Evolutionary conservation across 441 rosid species (phyloP), one percentile per base, ranked within the genome.

Genomic region (Raphanus hybrid): DNA sequence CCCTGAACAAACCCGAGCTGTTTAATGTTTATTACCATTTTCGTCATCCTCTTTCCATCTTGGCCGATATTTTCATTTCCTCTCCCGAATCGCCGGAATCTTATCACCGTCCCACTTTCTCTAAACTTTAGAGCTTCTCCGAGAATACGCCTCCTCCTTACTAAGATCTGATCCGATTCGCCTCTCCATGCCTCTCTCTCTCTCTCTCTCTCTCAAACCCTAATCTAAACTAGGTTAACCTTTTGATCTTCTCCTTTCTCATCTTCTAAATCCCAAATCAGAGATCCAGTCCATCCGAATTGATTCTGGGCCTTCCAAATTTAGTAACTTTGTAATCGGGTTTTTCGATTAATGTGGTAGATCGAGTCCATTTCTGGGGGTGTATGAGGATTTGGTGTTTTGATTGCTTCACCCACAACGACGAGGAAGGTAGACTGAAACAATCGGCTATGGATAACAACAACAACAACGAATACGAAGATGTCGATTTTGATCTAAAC

Each of bases 371-470:
- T 65, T 41, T 81, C 27, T 63, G 59, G 70, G 58, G 43, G 18
- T 41, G 98, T 73, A 91, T 95, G 97, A 95, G 82, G 96, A 90
- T 85, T 86, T 91, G 92, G 96, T 89, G 89, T 82, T 86, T 87
- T 81, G 60, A 82, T 34, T 90, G 90, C 84, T 92, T 92, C 84
- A 78, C 60, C 63, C 50, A 73, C 80, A 82, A 74, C 78, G 87
- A 41, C 5, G 48, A 41, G 70, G 87, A 84, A 54, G 85, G 27
- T 11, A 55, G 41, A 74, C 55, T 78, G 67, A 57, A 74, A 10
- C 71, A 55, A 35, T 59, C 64, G 73, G 80, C 67, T 64, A 89
- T 88, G 95, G 69, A 69, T 14, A 74, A 58, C 67, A 57, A 69
- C 61, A 73, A 69, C 55, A 75, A 68, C 26, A 23, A 23, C 26